Evolutionary conservation across 495 filamentous ascomycete species (phyloP), one percentile per base, ranked within the genome.

Genomic region (Neurospora sp.): DNA sequence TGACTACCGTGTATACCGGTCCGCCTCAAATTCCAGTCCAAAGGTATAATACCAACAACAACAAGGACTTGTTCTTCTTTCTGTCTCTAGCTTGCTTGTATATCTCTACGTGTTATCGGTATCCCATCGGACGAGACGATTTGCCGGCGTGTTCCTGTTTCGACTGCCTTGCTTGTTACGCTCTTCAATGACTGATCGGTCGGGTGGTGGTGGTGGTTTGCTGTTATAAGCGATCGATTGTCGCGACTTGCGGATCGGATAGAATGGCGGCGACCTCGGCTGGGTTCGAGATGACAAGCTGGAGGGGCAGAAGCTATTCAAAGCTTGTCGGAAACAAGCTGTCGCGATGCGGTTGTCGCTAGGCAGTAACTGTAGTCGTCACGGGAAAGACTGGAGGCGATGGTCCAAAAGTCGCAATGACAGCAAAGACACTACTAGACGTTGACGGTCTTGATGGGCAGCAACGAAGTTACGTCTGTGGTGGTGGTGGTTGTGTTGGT

Each of bases 371-470:
- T 74, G 73, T 71, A 76, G 70, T 70, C 53, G 53, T 66, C 53
- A 66, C 53, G 53, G 53, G 70, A 70, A 68, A 71, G 18, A 71
- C 41, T 69, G 71, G 61, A 71, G 59, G 70, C 74, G 69, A 73
- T 75, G 59, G 66, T 68, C 69, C 59, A 73, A 78, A 75, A 66
- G 38, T 72, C 69, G 46, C 70, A 78, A 75, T 74, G 72, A 76
- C 41, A 68, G 61, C 53, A 35, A 72, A 73, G 40, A 20, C 61
- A 69, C 72, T 59, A 37, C 22, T 35, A 39, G 70, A 12, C 27
- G 11, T 46, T 70, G 72, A 69, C 76, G 27, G 75, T 75, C 68
- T 79, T 79, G 40, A 77, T 77, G 37, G 72, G 78, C 71, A 79
- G 74, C 73, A 82, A 27, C 27, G 27, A 27, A 76, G 68, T 73